These are phyloP conservation scores for Cystobasidium slooffiae DNA, from an alignment of 1,284 basidiomycete species.

Conservation along the genomic window DNA sequence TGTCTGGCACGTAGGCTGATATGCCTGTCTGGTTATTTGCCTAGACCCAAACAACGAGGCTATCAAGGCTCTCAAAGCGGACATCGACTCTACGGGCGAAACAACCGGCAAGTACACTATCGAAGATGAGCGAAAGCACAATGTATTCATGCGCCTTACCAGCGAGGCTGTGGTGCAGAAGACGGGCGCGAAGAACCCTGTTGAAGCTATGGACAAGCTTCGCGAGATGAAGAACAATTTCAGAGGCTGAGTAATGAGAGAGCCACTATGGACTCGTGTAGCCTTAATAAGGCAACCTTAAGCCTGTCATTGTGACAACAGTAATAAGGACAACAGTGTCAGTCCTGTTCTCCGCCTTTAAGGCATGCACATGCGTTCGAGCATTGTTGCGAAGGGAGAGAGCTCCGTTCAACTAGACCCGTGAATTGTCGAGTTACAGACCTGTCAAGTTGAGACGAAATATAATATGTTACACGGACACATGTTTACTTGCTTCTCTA, in stretches of 20 bases:
- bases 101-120: constrained; percentile 57
- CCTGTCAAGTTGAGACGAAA: too few species aligned
- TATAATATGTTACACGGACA: too few species aligned
- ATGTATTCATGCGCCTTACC: constrained; percentile 56
- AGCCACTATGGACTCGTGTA: neutral
- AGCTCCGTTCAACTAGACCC: too few species aligned
- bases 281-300: neutral
- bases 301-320: too few species aligned
- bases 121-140: constrained; percentile 55
- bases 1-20: neutral
- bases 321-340: too few species aligned
- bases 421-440: too few species aligned
- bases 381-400: too few species aligned
- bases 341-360: too few species aligned
- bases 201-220: constrained; percentile 36
- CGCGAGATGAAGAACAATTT: constrained; percentile 46
- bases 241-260: constrained; percentile 20
- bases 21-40: neutral
- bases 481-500: too few species aligned
- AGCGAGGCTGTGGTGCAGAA: constrained; percentile 47
- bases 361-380: too few species aligned
- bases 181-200: constrained; percentile 29
- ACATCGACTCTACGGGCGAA: constrained; percentile 45
- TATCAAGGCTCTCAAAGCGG: constrained; percentile 49
- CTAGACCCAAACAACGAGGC: constrained; percentile 50